Percentiles rank a stretch among this genome's conserved stretches.
Evolutionary conservation across 202 grass and related monocot genomes (phyloP).

Genomic region (Alloteropsis angusta): DNA sequence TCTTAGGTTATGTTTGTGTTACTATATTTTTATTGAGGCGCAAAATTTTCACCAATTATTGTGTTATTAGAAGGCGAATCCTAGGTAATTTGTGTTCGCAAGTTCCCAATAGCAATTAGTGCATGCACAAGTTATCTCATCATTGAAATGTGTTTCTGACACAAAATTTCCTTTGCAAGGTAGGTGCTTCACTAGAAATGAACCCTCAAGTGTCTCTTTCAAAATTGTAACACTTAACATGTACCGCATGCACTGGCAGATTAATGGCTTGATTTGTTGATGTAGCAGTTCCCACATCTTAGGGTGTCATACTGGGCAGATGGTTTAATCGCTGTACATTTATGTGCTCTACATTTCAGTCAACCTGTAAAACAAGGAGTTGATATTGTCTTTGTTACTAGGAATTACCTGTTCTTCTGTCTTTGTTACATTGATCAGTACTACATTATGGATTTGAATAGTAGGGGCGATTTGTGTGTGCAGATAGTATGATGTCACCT

Average conservation of each 20-base stretch:
- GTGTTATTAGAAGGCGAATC: background rate
- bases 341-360: background rate
- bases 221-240: background rate
- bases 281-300: background rate
- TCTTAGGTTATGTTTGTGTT: background rate
- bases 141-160: background rate
- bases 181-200: background rate
- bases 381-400: background rate
- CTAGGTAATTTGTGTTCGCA: background rate
- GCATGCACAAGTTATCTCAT: background rate
- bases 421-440: background rate
- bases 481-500: too few relatives aligned
- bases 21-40: background rate
- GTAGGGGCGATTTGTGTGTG: too few relatives aligned
- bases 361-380: background rate
- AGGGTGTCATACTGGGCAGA: background rate
- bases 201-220: slow-evolving; percentile 1
- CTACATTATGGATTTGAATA: too few relatives aligned
- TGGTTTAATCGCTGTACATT: background rate
- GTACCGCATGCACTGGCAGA: background rate
- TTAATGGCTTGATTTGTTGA: slow-evolving; percentile 1
- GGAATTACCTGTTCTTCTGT: background rate
- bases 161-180: background rate
- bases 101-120: background rate
- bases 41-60: background rate